Evolutionary conservation across 306 rosid genomes (phyloP).

Genomic region (Canavalia ensiformis): DNA sequence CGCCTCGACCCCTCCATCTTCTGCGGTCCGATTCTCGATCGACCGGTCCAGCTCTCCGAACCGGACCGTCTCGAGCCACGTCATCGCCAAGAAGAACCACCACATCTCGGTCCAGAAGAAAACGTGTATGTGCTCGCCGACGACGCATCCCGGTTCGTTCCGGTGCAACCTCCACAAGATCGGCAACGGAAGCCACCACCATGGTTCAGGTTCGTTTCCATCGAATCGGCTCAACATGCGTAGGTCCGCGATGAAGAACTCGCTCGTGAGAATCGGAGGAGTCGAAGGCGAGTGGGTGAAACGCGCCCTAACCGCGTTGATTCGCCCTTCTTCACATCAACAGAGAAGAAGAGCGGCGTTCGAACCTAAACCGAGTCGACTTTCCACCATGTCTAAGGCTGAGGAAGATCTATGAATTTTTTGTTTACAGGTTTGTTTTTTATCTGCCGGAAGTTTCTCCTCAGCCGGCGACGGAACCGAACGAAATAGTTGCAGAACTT

Average conservation of each 20-base stretch:
- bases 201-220: constrained; percentile 54
- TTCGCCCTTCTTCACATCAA: constrained; percentile 92
- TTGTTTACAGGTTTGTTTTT: constrained; percentile 52
- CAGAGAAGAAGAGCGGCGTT: constrained; percentile 72
- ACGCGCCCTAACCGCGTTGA: constrained; percentile 81
- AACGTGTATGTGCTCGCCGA: constrained; percentile 91
- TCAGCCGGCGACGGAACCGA: constrained; percentile 40
- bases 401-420: constrained; percentile 53
- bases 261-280: constrained; percentile 83
- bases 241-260: constrained; percentile 92
- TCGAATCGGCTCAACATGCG: constrained; percentile 78
- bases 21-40: constrained; percentile 74
- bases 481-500: not conserved
- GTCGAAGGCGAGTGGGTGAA: constrained; percentile 96
- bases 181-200: constrained; percentile 8
- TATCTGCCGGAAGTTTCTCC: constrained; percentile 37
- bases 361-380: constrained; percentile 75
- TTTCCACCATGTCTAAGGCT: constrained; percentile 69
- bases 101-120: constrained; percentile 63
- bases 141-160: constrained; percentile 90
- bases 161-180: constrained; percentile 87
- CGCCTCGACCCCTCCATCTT: constrained; percentile 49
- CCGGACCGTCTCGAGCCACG: constrained; percentile 62
- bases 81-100: constrained; percentile 55
- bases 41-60: constrained; percentile 82